Percentiles rank a stretch among this genome's conserved stretches.
These are phyloP conservation scores for Ogataea zsoltii DNA, from an alignment of 805 yeast genomes.

Conservation along the genomic window DNA sequence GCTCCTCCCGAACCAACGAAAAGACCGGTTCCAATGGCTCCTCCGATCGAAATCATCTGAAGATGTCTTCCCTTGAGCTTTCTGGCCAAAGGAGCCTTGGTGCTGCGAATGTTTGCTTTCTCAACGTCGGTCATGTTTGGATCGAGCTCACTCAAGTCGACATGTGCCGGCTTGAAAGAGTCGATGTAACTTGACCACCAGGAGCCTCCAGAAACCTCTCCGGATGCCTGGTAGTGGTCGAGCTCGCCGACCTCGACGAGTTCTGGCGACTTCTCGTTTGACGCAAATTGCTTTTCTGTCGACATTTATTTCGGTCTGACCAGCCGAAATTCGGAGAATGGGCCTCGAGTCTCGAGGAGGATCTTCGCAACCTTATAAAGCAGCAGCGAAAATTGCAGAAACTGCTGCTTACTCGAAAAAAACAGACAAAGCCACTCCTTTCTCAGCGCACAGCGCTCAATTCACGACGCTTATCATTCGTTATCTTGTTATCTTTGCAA, in stretches of 20 bases:
- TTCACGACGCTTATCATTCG: too few relatives aligned
- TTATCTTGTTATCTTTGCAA: too few relatives aligned
- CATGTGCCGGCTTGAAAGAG: conserved; percentile 27
- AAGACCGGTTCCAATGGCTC: conserved; percentile 77
- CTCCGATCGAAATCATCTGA: conserved; percentile 78
- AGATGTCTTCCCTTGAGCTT: conserved; percentile 60
- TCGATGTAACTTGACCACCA: conserved; percentile 13
- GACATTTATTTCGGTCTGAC: too few relatives aligned
- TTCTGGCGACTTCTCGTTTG: background rate
- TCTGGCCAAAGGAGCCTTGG: conserved; percentile 47
- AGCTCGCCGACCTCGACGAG: background rate
- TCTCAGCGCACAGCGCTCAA: too few relatives aligned
- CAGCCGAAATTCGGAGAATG: too few relatives aligned
- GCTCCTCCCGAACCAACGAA: conserved; percentile 69
- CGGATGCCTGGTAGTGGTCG: background rate
- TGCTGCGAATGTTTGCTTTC: conserved; percentile 42
- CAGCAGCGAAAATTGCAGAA: too few relatives aligned
- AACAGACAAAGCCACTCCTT: too few relatives aligned
- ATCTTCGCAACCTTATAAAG: too few relatives aligned
- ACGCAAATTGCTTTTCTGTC: too few relatives aligned
- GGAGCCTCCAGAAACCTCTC: background rate
- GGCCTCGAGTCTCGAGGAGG: too few relatives aligned
- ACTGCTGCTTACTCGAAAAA: too few relatives aligned
- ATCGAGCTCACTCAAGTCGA: conserved; percentile 36
- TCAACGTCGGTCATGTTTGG: conserved; percentile 40